Evolutionary conservation across 1,284 basidiomycete species (phyloP), one percentile per base, ranked within the genome.

Genomic region (Leccinum pachyderme): DNA sequence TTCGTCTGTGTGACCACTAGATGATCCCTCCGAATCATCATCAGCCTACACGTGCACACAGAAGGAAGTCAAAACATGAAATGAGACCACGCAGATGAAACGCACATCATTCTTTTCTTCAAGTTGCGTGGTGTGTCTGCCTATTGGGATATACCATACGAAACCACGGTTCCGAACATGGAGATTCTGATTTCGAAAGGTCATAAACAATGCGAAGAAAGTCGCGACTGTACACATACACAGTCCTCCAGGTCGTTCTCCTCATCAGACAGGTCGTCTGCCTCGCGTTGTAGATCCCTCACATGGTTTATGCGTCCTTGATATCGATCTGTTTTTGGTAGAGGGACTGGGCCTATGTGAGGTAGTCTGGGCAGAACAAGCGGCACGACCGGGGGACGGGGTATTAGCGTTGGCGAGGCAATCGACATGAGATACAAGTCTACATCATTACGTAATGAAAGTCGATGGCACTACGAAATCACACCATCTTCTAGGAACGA

Each of bases 231-330:
- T 11, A 6, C 31, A 72, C 81, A 59, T 64, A 87, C 89, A 62
- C 83, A 75, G 49, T 87, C 85, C 53, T 91, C 88, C 11, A 91
- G 68, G 61, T 91, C 87, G 47, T 81, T 82, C 67, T 94, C 92
- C 67, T 92, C 89, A 56, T 93, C 91, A 60, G 87, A 92, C 56
- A 95, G 74, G 59, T 93, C 90, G 37, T 91, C 90, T 76, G 90
- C 87, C 68, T 94, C 91, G 53, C 82, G 81, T 61, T 84, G 81
- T 41, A 91, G 72, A 67, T 93, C 87, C 32, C 89, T 81, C 46
- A 80, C 73, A 29, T 79, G 76, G 61, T 83, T 83, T 58, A 90
- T 68, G 37, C 81, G 77, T 2, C 77, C 79, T 59, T 81, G 78
- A 4, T 74, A 73, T 44, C 78, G 77, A 33, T 78, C 74, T 33